phyloP scores from a whole-genome alignment of 2,329 filamentous ascomycete species.

The Talaromyces verruculosus region DNA sequence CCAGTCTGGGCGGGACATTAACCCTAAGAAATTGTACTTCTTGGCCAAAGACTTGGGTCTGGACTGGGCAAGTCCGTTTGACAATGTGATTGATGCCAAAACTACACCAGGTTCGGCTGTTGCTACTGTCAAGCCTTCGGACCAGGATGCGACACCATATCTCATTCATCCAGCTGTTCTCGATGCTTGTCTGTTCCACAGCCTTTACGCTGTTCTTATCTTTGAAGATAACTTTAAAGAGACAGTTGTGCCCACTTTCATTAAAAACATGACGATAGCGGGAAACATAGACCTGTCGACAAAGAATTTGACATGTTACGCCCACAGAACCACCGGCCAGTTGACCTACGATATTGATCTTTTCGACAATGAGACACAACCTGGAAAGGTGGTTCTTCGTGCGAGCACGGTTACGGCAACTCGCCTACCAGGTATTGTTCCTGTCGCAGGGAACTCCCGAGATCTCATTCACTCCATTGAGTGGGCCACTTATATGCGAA shows the following conservation, averaged over 20 bases:
- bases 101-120: background rate
- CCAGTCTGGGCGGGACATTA: background rate
- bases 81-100: background rate
- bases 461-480: background rate
- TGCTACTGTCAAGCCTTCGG: background rate
- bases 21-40: slow-evolving; percentile 3
- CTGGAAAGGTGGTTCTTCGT: background rate
- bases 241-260: background rate
- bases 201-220: background rate
- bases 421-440: background rate
- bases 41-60: background rate
- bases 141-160: background rate
- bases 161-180: slow-evolving; percentile 2
- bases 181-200: slow-evolving; percentile 1
- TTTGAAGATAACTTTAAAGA: background rate
- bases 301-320: background rate
- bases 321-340: background rate
- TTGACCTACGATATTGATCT: background rate
- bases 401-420: background rate
- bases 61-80: background rate
- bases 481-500: background rate
- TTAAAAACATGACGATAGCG: background rate
- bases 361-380: background rate
- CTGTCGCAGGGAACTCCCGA: background rate
- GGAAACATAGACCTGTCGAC: background rate